These are phyloP conservation scores for Erigeron philadelphicus DNA, from an alignment of 140 eudicot species.

Conservation along the genomic window DNA sequence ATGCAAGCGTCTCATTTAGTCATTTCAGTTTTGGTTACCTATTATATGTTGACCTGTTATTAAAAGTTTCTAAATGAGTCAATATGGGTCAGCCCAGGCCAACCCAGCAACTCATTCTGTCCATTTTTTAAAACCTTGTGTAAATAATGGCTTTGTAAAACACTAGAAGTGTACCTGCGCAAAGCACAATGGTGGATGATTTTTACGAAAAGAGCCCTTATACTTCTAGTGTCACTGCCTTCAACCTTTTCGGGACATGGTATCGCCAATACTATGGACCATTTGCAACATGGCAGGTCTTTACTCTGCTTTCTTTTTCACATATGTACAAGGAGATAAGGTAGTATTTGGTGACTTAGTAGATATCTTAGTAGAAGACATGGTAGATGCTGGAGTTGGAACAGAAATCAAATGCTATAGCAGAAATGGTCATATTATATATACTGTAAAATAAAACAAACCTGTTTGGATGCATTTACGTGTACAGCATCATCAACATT, in stretches of 20 bases:
- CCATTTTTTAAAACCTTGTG: no score
- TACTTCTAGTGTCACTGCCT: slow-evolving; percentile 42
- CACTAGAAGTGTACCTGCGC: no score
- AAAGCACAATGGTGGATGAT: no score
- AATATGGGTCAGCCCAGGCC: no score
- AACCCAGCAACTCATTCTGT: no score
- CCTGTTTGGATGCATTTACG: slow-evolving; percentile 87
- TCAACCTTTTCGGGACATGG: slow-evolving; percentile 76
- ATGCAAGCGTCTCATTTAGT: no score
- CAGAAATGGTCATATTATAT: background rate
- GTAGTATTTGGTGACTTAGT: slow-evolving; percentile 77
- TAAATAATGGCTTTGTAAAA: no score
- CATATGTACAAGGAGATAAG: slow-evolving; percentile 49
- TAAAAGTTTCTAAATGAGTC: no score
- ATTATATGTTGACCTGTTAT: no score
- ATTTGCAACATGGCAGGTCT: slow-evolving; percentile 41
- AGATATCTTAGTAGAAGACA: slow-evolving; percentile 63
- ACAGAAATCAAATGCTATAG: no score
- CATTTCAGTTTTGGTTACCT: no score
- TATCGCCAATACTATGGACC: slow-evolving; percentile 94
- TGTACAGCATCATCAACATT: slow-evolving; percentile 60
- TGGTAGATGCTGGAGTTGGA: slow-evolving; percentile 92
- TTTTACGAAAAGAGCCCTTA: no score
- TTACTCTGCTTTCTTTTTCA: slow-evolving; percentile 43
- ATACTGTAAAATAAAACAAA: slow-evolving; percentile 18